Base-by-base conservation (phyloP, 192 early-diverging fungal genomes). In the Chytriomyces hyalinus region DNA sequence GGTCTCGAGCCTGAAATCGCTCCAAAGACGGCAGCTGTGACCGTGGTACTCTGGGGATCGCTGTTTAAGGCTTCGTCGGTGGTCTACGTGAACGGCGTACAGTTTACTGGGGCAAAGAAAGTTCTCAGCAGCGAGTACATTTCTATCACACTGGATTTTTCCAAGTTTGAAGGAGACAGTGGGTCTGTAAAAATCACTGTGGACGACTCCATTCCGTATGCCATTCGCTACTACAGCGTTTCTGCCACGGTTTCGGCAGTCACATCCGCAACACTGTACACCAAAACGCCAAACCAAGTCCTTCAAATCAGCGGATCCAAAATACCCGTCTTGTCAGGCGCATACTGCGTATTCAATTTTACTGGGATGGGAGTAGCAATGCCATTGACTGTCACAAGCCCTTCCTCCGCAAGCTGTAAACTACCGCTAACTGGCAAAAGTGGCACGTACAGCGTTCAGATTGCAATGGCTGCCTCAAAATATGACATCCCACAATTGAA, bases 301-400 rank as follows among this genome's bases (percentile, higher is more conserved):
- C 13, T 78, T 45, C 17, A 11, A 7, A 49, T 78, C 11, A 49
- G 43, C 22, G 77, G 77, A 4, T 13, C 8, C 13, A 71, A 72
- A n/a, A 43, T 72, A 10, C 68, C 69, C 8, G 44, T 50, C 20
- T 43, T 64, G 9, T 6, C 77, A 5, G 69, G 69, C 0, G 77
- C 45, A 7, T 61, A 65, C 63, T 78, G 77, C 61, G 77, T 78
- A 24, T 78, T 78, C 77, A 78, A 78, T 63, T 13, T 49, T 1
- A 78, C 77, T 24, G 44, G 2, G 10, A 61, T 65, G 6, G 70
- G 70, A 48, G 50, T 51, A 2, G 61, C 63, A 7, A 72, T 63
- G 6, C 77, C 77, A 5, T 49, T 78, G 2, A 64, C 59, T 5
- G 61, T 72, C 47, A 61, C 43, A 1, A 73, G 69, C 57, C 7